A percentile compares a stretch with the other conserved stretches of the same genome.
Evolutionary conservation across 495 filamentous ascomycete species (phyloP).

Genomic region (Daldinia caldariorum): DNA sequence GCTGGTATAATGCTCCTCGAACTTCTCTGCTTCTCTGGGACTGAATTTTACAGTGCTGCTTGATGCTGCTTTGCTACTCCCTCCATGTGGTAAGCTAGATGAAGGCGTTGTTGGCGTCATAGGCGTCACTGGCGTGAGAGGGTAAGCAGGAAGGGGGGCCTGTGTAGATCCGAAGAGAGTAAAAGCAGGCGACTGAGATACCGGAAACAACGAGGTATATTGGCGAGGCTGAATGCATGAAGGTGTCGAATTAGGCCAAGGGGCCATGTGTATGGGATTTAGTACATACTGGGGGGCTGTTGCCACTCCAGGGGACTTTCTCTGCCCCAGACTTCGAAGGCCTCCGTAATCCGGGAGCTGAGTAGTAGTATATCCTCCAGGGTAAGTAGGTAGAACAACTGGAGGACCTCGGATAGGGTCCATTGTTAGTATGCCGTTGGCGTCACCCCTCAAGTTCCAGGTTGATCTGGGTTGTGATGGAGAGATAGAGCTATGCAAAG

Average conservation of each 20-base stretch:
- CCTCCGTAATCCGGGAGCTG: neutral
- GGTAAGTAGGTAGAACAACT: neutral
- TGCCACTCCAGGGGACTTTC: neutral
- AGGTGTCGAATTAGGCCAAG: constrained; percentile 11
- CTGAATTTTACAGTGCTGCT: constrained; percentile 10
- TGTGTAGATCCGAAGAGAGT: neutral
- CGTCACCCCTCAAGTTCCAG: neutral
- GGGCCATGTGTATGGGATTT: neutral
- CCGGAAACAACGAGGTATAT: neutral
- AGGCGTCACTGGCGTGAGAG: neutral
- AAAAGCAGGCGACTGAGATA: neutral
- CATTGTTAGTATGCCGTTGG: neutral
- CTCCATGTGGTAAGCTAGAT: neutral
- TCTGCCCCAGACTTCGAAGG: constrained; percentile 2
- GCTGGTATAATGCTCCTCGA: constrained; percentile 30
- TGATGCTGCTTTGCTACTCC: neutral
- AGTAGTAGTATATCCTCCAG: constrained; percentile 1
- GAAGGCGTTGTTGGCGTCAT: neutral
- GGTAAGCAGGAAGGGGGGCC: neutral
- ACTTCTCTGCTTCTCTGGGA: constrained; percentile 25
- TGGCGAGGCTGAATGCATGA: constrained; percentile 8
- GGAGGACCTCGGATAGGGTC: neutral
- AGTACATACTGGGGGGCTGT: neutral
- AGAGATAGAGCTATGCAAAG: neutral
- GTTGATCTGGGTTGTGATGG: neutral